Percentiles rank a stretch among this genome's conserved stretches.
These are phyloP conservation scores for Aspergillus tamarii DNA, from an alignment of 2,329 filamentous ascomycete species.

Conservation along the genomic window DNA sequence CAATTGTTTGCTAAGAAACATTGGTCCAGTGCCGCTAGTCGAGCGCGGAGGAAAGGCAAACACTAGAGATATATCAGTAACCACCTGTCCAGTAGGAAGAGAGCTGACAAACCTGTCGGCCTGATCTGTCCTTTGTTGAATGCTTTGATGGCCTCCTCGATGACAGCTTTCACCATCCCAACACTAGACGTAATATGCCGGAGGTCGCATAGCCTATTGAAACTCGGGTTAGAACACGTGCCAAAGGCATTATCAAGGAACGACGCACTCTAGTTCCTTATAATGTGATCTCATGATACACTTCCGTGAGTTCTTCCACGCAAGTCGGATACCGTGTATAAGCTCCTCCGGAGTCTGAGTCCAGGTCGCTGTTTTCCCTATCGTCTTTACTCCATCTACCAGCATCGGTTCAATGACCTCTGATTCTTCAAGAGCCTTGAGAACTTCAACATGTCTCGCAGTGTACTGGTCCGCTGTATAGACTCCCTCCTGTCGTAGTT, in stretches of 20 bases:
- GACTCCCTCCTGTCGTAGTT: constrained; percentile 5
- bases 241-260: neutral
- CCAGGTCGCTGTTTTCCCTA: constrained; percentile 3
- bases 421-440: neutral
- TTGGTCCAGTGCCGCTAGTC: neutral
- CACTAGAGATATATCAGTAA: neutral
- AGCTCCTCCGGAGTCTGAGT: constrained; percentile 2
- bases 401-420: neutral
- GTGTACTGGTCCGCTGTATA: neutral
- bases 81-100: too few species aligned
- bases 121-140: constrained; percentile 8
- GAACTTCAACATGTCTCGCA: neutral
- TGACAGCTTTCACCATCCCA: neutral
- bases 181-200: neutral
- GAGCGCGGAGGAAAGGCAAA: constrained; percentile 5
- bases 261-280: neutral
- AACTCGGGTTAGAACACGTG: neutral
- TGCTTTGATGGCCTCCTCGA: neutral
- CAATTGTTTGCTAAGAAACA: constrained; percentile 8
- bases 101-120: neutral
- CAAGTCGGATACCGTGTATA: constrained; percentile 1
- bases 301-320: constrained; percentile 7
- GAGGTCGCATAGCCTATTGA: neutral
- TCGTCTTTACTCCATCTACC: neutral
- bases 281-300: constrained; percentile 10